Evolutionary conservation across 352 stramenopile genomes (phyloP).

Genomic region (Phytopythium boreale): DNA sequence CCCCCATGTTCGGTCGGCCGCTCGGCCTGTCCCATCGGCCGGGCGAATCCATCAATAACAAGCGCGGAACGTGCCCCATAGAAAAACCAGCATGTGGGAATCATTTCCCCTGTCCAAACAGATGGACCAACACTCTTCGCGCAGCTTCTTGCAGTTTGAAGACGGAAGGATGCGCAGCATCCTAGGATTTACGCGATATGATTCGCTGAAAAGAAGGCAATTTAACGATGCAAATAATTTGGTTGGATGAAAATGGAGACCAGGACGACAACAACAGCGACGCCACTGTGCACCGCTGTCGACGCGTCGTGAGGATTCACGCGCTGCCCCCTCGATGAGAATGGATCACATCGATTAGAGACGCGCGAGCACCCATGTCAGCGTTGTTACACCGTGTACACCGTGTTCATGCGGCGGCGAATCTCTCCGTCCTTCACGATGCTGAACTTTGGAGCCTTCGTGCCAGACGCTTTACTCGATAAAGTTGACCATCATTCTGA

Average conservation of each 20-base stretch:
- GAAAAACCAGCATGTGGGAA: not conserved
- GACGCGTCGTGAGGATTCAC: conserved; percentile 2
- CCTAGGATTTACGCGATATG: not conserved
- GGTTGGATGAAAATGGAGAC: not conserved
- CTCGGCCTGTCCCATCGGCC: not conserved
- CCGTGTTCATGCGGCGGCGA: no score
- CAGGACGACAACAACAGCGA: not conserved
- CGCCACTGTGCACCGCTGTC: not conserved
- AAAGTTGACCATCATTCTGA: not conserved
- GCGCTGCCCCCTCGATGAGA: not conserved
- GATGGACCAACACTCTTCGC: not conserved
- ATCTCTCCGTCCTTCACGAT: not conserved
- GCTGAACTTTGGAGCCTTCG: not conserved
- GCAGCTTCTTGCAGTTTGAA: conserved; percentile 1
- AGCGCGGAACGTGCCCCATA: not conserved
- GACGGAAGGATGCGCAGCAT: not conserved
- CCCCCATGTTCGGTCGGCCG: no score
- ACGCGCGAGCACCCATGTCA: not conserved
- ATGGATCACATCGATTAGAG: conserved; percentile 1
- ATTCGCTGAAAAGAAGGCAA: not conserved
- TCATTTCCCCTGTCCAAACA: not conserved
- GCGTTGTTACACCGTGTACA: not conserved
- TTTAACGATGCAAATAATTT: not conserved
- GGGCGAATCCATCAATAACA: not conserved
- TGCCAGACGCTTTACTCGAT: not conserved